Percentiles rank a stretch among this genome's conserved stretches.
Evolutionary conservation across 1,284 basidiomycete species (phyloP).

Genomic region (Flammula alnicola): DNA sequence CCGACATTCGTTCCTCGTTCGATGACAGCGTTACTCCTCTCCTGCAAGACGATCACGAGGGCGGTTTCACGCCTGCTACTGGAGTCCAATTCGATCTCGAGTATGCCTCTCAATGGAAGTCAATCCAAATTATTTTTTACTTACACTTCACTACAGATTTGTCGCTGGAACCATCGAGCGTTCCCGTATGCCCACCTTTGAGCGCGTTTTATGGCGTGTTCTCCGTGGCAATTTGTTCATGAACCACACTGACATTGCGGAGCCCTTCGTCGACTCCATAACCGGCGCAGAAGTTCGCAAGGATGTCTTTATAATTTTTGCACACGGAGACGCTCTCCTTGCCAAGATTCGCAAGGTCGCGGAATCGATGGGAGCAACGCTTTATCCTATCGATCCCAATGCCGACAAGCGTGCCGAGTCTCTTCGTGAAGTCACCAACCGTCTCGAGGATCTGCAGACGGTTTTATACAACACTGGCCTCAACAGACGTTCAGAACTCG

Average conservation of each 20-base stretch:
- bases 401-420: constrained; percentile 91
- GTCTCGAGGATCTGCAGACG: constrained; percentile 92
- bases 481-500: constrained; percentile 85
- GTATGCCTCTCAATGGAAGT: constrained; percentile 44
- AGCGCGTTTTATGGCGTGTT: constrained; percentile 98
- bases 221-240: constrained; percentile 98
- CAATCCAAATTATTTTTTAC: constrained; percentile 9
- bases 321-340: constrained; percentile 92
- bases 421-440: constrained; percentile 85
- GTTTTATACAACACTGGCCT: constrained; percentile 91
- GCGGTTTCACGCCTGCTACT: constrained; percentile 53
- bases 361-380: constrained; percentile 96
- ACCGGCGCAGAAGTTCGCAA: constrained; percentile 88
- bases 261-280: constrained; percentile 89
- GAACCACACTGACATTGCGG: constrained; percentile 97
- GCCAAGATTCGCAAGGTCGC: constrained; percentile 98
- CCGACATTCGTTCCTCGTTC: constrained; percentile 86
- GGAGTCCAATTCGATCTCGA: constrained; percentile 84
- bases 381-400: constrained; percentile 96
- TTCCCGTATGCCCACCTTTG: constrained; percentile 89
- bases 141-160: constrained; percentile 57
- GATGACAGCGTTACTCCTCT: constrained; percentile 93
- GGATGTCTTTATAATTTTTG: constrained; percentile 99
- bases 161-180: constrained; percentile 98
- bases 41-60: constrained; percentile 89